Base-by-base conservation (phyloP, 148 eudicot species). In the Rhododendron mucronatum region DNA sequence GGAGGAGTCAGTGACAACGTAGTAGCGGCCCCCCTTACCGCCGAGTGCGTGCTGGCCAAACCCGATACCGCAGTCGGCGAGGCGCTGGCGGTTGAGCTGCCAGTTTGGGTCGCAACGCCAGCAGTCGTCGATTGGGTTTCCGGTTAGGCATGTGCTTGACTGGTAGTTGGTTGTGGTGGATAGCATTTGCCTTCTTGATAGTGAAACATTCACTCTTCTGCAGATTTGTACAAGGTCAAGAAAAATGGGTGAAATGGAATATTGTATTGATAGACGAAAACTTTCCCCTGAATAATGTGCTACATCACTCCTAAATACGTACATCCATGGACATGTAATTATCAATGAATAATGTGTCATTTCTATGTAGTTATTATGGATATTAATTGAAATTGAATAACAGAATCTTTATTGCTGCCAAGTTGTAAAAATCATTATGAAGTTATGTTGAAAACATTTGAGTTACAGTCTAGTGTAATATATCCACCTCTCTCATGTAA, bases 91-190 rank as follows among this genome's bases (percentile, higher is more conserved):
- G 90, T 96, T 90, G 8, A 90, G 91, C 23, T 80, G 88, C 98
- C 98, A 94, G 57, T 91, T 90, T 0, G 96, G 92, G 89, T 96
- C 98, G 37, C 98, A 96, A 20, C 98, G 90, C 98, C 98, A 96
- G 81, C 98, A 96, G 47, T 96, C 98, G 73, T 96, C 98, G 26
- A 95, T 92, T 0, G 98, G 98, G 86, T 96, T 96, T 21, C 98
- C 98, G 1, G 95, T 94, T 7, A 78, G 44, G 82, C 98, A 96
- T 1, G 86, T 82, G 28, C 30, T 51, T 23, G 90, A 74, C 16
- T 88, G 86, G 26, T 92, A 91, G 39, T 82, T 44, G 85, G 28
- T 59, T 41, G 85, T n/a, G 81, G 83, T 85, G 45, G 92, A 86
- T 15, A 88, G 84, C 85, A 94, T 82, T 48, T 88, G 90, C 82